These are phyloP conservation scores for Ophiostoma montium DNA, from an alignment of 2,329 filamentous ascomycete species.

Conservation along the genomic window DNA sequence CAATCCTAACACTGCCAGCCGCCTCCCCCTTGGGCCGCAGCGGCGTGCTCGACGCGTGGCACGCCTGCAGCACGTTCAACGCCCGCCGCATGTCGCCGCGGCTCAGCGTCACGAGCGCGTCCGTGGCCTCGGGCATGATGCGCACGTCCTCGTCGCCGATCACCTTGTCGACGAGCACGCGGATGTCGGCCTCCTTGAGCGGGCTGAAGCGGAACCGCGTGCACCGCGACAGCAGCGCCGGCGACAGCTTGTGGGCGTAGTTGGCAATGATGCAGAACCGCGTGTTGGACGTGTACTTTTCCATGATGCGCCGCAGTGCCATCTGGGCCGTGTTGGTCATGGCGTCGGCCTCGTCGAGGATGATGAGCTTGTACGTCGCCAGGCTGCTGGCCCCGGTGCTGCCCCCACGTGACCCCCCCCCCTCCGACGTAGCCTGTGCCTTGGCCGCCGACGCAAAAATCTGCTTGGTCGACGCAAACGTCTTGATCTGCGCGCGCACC, in stretches of 20 bases:
- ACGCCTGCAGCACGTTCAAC: slow-evolving; percentile 90
- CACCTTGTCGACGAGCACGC: slow-evolving; percentile 74
- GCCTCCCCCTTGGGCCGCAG: slow-evolving; percentile 38
- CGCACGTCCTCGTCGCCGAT: slow-evolving; percentile 75
- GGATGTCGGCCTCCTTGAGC: slow-evolving; percentile 76
- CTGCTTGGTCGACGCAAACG: slow-evolving; percentile 93
- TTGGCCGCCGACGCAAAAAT: slow-evolving; percentile 52
- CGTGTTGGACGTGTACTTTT: slow-evolving; percentile 97
- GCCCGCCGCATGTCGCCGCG: slow-evolving; percentile 95
- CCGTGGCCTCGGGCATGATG: slow-evolving; percentile 66
- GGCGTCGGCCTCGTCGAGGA: slow-evolving; percentile 96
- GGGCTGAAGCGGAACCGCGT: slow-evolving; percentile 93
- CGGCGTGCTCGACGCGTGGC: slow-evolving; percentile 79
- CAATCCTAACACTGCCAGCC: too few species aligned
- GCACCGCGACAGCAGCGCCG: slow-evolving; percentile 81
- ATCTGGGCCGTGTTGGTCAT: slow-evolving; percentile 99
- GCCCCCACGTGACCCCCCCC: slow-evolving; percentile 18
- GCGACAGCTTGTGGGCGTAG: slow-evolving; percentile 95
- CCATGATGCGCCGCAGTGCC: slow-evolving; percentile 94
- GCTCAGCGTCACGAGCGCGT: slow-evolving; percentile 72
- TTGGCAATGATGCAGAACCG: slow-evolving; percentile 98
- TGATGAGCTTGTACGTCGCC: slow-evolving; percentile 84
- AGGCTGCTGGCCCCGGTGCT: slow-evolving; percentile 30
- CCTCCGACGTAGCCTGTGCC: slow-evolving; percentile 21
- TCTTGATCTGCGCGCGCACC: slow-evolving; percentile 98